A percentile compares a stretch with the other conserved stretches of the same genome.
phyloP scores from a whole-genome alignment of 805 yeast genomes.

The Metschnikowia peoriensis region DNA sequence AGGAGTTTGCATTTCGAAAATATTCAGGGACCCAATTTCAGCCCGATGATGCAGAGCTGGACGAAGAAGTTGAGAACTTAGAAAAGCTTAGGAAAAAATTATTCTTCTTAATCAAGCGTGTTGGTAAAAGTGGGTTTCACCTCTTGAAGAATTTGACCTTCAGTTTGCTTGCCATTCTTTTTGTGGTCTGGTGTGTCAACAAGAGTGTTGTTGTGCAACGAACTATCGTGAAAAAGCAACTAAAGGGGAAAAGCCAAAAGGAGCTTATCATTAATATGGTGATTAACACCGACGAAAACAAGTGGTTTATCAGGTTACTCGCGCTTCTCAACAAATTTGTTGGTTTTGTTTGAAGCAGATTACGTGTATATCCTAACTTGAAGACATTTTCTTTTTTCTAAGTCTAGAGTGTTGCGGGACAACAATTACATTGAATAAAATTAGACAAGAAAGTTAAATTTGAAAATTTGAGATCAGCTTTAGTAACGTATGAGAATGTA shows the following conservation, averaged over 20 bases:
- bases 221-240: constrained; percentile 38
- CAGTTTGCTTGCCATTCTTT: constrained; percentile 36
- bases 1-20: constrained; percentile 28
- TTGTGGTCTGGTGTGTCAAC: constrained; percentile 43
- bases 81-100: constrained; percentile 22
- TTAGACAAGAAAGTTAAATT: neutral
- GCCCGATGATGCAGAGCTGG: constrained; percentile 7
- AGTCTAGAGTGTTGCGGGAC: constrained; percentile 10
- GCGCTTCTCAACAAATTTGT: constrained; percentile 38
- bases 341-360: constrained; percentile 31
- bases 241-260: constrained; percentile 23
- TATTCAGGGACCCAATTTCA: neutral
- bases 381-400: neutral
- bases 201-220: constrained; percentile 37
- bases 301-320: constrained; percentile 43
- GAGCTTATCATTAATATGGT: constrained; percentile 44
- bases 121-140: constrained; percentile 29
- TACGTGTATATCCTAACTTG: neutral
- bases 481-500: no score
- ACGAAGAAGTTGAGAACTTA: constrained; percentile 9
- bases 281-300: constrained; percentile 41
- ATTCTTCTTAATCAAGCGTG: constrained; percentile 22
- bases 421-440: constrained; percentile 1
- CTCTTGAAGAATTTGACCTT: constrained; percentile 35
- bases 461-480: neutral